Base-by-base conservation (phyloP, 306 rosid species). In the Myrica gale region DNA sequence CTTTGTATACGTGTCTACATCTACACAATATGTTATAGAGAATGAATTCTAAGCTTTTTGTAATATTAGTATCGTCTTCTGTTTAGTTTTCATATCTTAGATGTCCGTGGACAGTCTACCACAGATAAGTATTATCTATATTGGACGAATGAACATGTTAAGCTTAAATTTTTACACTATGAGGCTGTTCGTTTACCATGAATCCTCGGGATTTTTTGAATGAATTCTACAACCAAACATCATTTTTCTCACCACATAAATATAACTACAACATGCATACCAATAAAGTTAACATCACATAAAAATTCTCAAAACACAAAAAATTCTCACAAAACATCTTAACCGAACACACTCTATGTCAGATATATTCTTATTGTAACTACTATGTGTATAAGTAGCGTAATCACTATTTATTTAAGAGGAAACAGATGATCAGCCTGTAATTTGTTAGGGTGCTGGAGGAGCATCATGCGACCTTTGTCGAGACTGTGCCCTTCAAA, bases 401-500 rank as follows among this genome's bases (percentile, higher is more conserved):
- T 17, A 4, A 3, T 80, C 60, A 9, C 63, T 81, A 23, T 75
- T 62, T 42, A 32, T 32, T 78, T 19, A 39, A 56, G 78, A 71
- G 23, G 74, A 71, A 74, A 73, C 48, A 4, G 48, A 66, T 70
- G 45, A 21, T 79, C 1, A 48, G 73, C 23, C 44, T 50, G 48
- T 51, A 63, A 58, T 62, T 80, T 86, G 69, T 73, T 80, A 93
- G 98, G 83, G 89, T 90, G 83, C 89, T 91, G 88, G 94, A 88
- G 89, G 76, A 85, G 74, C 79, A 79, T 76, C 98, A 93, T 81
- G 94, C 91, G 74, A 90, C 90, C 47, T 93, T 91, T 73, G 82
- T 93, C 1, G 98, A 90, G 87, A 85, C 92, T 1, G 94, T 93
- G 73, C 98, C 98, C 65, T 93, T 91, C 90, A 91, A 88, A 85